A percentile compares a stretch with the other conserved stretches of the same genome.
Conservation (phyloP, 2,329 filamentous ascomycete species). For the Ascochyta fabae region DNA sequence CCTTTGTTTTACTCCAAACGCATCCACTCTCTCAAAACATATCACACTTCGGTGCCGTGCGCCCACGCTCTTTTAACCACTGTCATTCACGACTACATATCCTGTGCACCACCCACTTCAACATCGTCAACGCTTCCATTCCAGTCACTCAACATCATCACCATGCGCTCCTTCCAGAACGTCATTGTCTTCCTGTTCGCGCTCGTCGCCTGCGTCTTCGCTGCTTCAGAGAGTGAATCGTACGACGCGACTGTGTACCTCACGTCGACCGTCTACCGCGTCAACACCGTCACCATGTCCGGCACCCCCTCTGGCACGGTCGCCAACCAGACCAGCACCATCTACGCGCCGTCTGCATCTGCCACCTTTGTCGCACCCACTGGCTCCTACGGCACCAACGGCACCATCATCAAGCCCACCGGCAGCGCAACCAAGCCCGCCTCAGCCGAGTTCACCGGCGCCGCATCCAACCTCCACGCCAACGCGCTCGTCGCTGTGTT, state of each 20-base stretch:
- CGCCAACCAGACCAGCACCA: constrained; percentile 45
- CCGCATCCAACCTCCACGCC: constrained; percentile 40
- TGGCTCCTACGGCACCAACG: constrained; percentile 27
- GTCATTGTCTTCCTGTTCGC: constrained; percentile 44
- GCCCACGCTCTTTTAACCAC: constrained; percentile 26
- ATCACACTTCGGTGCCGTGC: constrained; percentile 16
- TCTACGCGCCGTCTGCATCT: constrained; percentile 20
- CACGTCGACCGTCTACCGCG: constrained; percentile 47
- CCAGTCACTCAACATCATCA: constrained; percentile 23
- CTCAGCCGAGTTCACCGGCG: constrained; percentile 39
- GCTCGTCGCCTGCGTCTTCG: constrained; percentile 41
- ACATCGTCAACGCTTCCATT: constrained; percentile 13
- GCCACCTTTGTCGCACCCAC: constrained; percentile 20
- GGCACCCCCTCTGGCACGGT: constrained; percentile 32
- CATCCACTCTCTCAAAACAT: constrained; percentile 25
- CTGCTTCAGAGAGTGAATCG: constrained; percentile 25
- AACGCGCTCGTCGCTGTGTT: constrained; percentile 40
- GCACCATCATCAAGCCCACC: constrained; percentile 27
- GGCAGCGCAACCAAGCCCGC: constrained; percentile 24
- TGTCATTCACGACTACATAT: constrained; percentile 19
- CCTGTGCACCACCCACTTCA: constrained; percentile 10
- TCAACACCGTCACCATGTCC: constrained; percentile 48
- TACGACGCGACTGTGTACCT: constrained; percentile 48
- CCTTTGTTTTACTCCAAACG: constrained; percentile 27
- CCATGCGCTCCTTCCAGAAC: constrained; percentile 47